Evolutionary conservation across 139 green algal genomes (phyloP).

Genomic region (Chloropicon primus): DNA sequence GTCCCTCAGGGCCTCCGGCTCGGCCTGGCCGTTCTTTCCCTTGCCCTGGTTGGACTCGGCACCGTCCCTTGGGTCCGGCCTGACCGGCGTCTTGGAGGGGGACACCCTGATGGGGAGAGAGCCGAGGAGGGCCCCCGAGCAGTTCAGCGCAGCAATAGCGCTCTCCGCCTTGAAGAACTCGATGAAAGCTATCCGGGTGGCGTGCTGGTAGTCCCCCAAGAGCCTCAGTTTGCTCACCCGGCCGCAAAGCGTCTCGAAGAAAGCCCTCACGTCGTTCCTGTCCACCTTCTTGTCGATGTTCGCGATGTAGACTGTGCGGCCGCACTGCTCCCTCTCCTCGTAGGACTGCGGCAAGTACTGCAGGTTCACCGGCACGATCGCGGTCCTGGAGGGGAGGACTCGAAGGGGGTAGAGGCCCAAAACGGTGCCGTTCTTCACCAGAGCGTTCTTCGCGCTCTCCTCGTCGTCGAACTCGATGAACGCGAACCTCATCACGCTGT

Average conservation of each 20-base stretch:
- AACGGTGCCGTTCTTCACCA: constrained; percentile 39
- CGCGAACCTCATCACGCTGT: constrained; percentile 79
- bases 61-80: neutral
- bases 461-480: constrained; percentile 85
- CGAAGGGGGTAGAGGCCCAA: constrained; percentile 59
- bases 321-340: constrained; percentile 42
- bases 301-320: constrained; percentile 81
- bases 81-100: neutral
- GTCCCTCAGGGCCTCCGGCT: neutral
- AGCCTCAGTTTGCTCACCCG: constrained; percentile 65
- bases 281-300: constrained; percentile 85
- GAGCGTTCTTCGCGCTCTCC: constrained; percentile 37
- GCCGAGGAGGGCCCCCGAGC: constrained; percentile 74
- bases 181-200: constrained; percentile 88
- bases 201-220: constrained; percentile 73
- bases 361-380: constrained; percentile 87
- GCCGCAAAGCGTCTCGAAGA: constrained; percentile 83
- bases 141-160: constrained; percentile 73
- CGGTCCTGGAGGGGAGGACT: constrained; percentile 80
- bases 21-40: neutral
- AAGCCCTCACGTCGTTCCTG: constrained; percentile 47
- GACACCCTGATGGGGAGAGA: constrained; percentile 47
- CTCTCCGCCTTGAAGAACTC: constrained; percentile 72
- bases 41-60: neutral
- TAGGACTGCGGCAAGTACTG: constrained; percentile 48